A percentile compares a stretch with the other conserved stretches of the same genome.
phyloP scores from a whole-genome alignment of 1,284 basidiomycete genomes.

The Leccinum fallax region DNA sequence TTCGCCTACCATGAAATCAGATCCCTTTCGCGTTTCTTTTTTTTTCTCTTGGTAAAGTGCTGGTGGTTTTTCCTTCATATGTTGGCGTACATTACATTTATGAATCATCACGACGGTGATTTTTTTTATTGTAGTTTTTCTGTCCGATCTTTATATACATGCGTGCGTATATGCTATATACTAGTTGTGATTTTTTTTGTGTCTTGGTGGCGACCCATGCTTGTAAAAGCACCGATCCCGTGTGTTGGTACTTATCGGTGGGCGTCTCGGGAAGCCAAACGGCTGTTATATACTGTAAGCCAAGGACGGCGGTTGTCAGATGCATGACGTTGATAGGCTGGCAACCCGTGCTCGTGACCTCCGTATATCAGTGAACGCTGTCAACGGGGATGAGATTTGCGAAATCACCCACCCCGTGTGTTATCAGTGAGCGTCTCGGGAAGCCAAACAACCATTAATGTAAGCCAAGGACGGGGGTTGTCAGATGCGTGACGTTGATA shows the following conservation, averaged over 20 bases:
- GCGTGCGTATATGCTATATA: slow-evolving; percentile 22
- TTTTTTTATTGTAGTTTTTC: neutral
- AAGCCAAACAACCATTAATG: neutral
- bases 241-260: too few species aligned
- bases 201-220: neutral
- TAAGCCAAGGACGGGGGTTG: slow-evolving; percentile 4
- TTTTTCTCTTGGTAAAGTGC: slow-evolving; percentile 17
- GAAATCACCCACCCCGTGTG: neutral
- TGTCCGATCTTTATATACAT: neutral
- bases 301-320: too few species aligned
- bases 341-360: neutral
- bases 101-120: neutral
- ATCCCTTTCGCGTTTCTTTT: slow-evolving; percentile 11
- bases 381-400: neutral
- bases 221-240: too few species aligned
- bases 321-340: too few species aligned
- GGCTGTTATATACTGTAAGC: too few species aligned
- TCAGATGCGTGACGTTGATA: slow-evolving; percentile 6
- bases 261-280: too few species aligned
- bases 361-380: neutral
- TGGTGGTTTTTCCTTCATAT: neutral
- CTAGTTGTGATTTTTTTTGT: neutral
- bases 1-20: neutral
- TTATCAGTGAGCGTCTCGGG: slow-evolving; percentile 2
- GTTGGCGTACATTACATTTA: neutral